Conservation (phyloP, 176 grass and related monocot species). For the Oryza glumipatula region DNA sequence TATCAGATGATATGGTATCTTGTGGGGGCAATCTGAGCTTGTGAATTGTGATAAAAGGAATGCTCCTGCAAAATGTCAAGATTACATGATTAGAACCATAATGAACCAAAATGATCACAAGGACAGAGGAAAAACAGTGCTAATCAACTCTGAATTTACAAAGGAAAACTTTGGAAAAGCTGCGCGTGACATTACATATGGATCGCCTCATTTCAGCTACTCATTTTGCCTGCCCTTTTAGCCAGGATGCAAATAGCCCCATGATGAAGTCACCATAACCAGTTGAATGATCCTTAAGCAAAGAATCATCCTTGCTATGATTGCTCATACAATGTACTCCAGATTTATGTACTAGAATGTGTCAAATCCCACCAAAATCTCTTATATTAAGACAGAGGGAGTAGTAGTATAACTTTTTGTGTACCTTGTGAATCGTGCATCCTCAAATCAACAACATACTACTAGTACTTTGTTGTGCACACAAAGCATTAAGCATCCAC, state of each 20-base stretch:
- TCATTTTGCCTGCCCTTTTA: slow-evolving; percentile 46
- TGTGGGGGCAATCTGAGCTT: neutral
- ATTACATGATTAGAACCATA: slow-evolving; percentile 28
- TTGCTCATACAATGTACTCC: neutral
- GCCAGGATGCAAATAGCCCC: slow-evolving; percentile 1
- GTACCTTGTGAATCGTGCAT: neutral
- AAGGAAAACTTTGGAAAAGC: slow-evolving; percentile 33
- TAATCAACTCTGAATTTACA: neutral
- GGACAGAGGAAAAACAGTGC: slow-evolving; percentile 6
- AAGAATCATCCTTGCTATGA: slow-evolving; percentile 35
- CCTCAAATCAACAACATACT: neutral
- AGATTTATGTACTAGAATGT: too few species aligned
- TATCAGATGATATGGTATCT: neutral
- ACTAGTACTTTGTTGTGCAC: neutral
- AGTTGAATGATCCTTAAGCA: slow-evolving; percentile 41
- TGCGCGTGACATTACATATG: slow-evolving; percentile 39
- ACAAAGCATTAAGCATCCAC: neutral
- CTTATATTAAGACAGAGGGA: too few species aligned
- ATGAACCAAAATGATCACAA: slow-evolving; percentile 23
- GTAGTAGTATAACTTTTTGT: neutral
- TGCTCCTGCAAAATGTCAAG: slow-evolving; percentile 15
- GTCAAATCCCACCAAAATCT: too few species aligned
- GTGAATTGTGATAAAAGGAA: neutral
- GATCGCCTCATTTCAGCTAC: slow-evolving; percentile 48
- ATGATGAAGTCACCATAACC: slow-evolving; percentile 25